Evolutionary conservation across 495 filamentous ascomycete species (phyloP).

Genomic region (Rhizodiscina lignyota): DNA sequence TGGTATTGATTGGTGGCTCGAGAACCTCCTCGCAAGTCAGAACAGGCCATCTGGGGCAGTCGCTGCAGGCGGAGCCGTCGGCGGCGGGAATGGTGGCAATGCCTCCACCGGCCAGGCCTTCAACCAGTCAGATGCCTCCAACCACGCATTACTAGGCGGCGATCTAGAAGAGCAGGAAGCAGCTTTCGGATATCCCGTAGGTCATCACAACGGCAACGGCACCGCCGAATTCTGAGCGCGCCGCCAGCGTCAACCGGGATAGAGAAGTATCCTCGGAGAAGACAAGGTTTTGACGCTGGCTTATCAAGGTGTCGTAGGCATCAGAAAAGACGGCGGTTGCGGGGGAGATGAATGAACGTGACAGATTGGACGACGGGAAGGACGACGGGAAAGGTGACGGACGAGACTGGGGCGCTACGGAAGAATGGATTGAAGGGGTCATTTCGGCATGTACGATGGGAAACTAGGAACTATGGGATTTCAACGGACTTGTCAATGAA

Average conservation of each 20-base stretch:
- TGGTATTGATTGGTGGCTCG: constrained; percentile 20
- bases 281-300: too few relatives aligned
- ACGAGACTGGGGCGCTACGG: too few relatives aligned
- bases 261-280: background rate
- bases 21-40: constrained; percentile 25
- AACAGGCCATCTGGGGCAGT: constrained; percentile 13
- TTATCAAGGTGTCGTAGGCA: too few relatives aligned
- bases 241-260: constrained; percentile 3
- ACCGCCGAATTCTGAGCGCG: constrained; percentile 14
- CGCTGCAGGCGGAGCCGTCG: constrained; percentile 10
- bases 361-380: too few relatives aligned
- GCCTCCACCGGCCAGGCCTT: constrained; percentile 7
- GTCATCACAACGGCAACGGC: constrained; percentile 18
- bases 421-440: too few relatives aligned
- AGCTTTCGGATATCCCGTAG: constrained; percentile 20
- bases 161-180: constrained; percentile 16
- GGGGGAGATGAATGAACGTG: too few relatives aligned
- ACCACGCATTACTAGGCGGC: constrained; percentile 16
- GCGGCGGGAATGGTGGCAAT: constrained; percentile 10
- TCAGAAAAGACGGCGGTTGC: too few relatives aligned
- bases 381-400: too few relatives aligned
- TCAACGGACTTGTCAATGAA: too few relatives aligned
- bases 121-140: constrained; percentile 12
- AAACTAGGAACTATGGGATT: too few relatives aligned
- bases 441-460: too few relatives aligned